A percentile compares a stretch with the other conserved stretches of the same genome.
These are phyloP conservation scores for Teunomyces cretensis DNA, from an alignment of 805 yeast species.

Conservation along the genomic window DNA sequence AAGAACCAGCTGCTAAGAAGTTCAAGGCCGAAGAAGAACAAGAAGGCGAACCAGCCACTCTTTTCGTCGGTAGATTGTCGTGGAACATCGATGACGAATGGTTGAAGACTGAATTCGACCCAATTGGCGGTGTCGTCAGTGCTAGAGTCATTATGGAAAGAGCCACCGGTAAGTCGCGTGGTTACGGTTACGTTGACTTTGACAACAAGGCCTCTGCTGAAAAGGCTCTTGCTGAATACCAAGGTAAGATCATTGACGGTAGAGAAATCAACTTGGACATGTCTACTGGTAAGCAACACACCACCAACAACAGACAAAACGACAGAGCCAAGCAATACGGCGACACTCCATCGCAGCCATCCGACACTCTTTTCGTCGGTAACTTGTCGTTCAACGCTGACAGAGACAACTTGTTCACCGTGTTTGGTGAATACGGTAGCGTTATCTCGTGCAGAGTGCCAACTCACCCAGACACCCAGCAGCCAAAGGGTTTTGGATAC, in stretches of 20 bases:
- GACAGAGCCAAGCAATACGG: conserved; percentile 90
- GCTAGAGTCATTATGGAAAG: conserved; percentile 96
- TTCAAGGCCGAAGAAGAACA: conserved; percentile 36
- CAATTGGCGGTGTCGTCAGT: conserved; percentile 71
- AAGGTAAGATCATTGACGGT: conserved; percentile 95
- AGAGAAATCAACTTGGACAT: conserved; percentile 93
- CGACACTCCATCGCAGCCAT: conserved; percentile 86
- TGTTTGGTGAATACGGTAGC: conserved; percentile 76
- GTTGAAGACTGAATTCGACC: conserved; percentile 85
- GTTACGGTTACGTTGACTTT: conserved; percentile 97
- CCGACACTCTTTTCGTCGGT: conserved; percentile 95
- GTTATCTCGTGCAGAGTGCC: conserved; percentile 92
- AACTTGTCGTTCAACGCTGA: conserved; percentile 89
- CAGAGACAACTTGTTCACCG: conserved; percentile 72
- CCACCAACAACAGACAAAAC: conserved; percentile 49
- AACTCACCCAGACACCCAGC: conserved; percentile 97
- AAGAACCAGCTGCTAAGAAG: conserved; percentile 49
- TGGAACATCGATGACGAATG: conserved; percentile 97
- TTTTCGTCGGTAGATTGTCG: conserved; percentile 95
- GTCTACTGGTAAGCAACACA: conserved; percentile 79
- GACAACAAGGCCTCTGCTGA: conserved; percentile 75
- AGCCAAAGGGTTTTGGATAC: conserved; percentile 98
- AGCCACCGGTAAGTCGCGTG: conserved; percentile 89
- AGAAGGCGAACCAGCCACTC: conserved; percentile 71
- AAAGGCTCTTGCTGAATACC: conserved; percentile 79